Conservation (phyloP, 345 rosid genomes). For the Salix arbutifolia region DNA sequence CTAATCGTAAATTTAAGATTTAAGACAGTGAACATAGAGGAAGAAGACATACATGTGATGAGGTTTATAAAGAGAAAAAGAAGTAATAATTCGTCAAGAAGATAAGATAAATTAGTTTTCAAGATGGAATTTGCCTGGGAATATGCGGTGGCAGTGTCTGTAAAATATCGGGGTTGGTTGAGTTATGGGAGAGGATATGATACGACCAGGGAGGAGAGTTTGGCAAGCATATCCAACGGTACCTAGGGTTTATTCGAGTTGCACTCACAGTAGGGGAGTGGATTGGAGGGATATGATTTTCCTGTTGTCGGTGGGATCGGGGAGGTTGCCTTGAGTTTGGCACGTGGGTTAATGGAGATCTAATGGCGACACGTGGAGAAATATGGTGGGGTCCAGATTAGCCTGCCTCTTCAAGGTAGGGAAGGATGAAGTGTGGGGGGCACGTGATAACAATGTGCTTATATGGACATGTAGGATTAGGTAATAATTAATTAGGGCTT, state of each 20-base stretch:
- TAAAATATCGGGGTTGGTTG: neutral
- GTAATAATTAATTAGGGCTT: neutral
- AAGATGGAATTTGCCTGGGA: slow-evolving; percentile 23
- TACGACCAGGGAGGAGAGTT: neutral
- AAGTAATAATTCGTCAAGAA: neutral
- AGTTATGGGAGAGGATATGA: slow-evolving; percentile 21
- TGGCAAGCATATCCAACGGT: slow-evolving; percentile 42
- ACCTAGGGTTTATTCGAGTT: slow-evolving; percentile 26
- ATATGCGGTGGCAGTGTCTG: slow-evolving; percentile 28
- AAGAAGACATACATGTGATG: neutral
- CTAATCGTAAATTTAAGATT: neutral
- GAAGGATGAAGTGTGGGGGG: neutral
- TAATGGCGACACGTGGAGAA: no score
- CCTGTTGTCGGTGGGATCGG: neutral
- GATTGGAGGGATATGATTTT: slow-evolving; percentile 20
- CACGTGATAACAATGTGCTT: neutral
- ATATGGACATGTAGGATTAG: neutral
- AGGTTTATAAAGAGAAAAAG: neutral
- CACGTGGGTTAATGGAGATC: neutral
- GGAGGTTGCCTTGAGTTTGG: neutral
- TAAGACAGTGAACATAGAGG: neutral
- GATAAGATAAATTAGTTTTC: neutral
- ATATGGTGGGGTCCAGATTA: neutral
- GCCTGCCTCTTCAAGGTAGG: neutral
- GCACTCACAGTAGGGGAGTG: slow-evolving; percentile 1